Conservation (phyloP, 805 yeast genomes). For the Candida gorgasii region DNA sequence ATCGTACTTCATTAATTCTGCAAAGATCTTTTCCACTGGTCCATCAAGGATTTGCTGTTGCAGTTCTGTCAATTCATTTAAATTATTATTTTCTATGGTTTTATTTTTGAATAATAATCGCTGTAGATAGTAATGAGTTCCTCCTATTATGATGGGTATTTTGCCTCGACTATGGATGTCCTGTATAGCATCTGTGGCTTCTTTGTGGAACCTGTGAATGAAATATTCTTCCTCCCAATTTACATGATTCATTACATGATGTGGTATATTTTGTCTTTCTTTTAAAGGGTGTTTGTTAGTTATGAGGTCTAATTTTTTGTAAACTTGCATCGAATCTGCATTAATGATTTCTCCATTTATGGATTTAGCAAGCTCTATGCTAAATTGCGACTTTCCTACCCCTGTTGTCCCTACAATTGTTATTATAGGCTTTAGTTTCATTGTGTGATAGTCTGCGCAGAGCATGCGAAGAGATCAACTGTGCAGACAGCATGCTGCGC, state of each 20-base stretch:
- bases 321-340: constrained; percentile 98
- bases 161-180: constrained; percentile 69
- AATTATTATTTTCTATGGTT: constrained; percentile 45
- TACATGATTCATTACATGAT: constrained; percentile 86
- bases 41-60: constrained; percentile 53
- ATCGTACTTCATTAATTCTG: constrained; percentile 54
- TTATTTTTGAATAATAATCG: constrained; percentile 71
- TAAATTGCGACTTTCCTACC: constrained; percentile 89
- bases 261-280: constrained; percentile 74
- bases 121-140: constrained; percentile 92
- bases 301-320: constrained; percentile 66
- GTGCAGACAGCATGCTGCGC: no score
- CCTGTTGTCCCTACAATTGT: constrained; percentile 93
- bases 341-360: constrained; percentile 88
- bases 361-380: constrained; percentile 74
- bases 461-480: no score
- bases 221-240: constrained; percentile 79
- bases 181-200: constrained; percentile 62
- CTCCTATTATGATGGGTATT: constrained; percentile 88
- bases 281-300: constrained; percentile 89
- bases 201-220: constrained; percentile 74
- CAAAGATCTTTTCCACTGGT: constrained; percentile 50
- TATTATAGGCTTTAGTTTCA: constrained; percentile 38
- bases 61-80: constrained; percentile 30
- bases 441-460: no score